Evolutionary conservation across 2,329 filamentous ascomycete species (phyloP).

Genomic region (Botrytis deweyae): DNA sequence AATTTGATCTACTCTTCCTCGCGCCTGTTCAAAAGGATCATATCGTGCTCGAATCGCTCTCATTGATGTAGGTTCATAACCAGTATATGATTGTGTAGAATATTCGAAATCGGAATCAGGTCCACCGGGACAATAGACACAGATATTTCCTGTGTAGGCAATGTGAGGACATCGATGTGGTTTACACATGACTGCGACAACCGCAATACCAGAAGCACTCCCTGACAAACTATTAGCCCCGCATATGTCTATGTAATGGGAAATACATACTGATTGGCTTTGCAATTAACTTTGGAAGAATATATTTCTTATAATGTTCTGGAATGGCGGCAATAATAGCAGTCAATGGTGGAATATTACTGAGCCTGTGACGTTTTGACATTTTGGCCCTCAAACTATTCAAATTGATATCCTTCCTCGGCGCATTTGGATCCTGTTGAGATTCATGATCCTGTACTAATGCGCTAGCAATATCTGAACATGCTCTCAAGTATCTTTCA

Average conservation of each 20-base stretch:
- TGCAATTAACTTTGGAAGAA: constrained; percentile 90
- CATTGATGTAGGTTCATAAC: constrained; percentile 98
- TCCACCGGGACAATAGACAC: constrained; percentile 96
- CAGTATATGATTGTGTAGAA: constrained; percentile 97
- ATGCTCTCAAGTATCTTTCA: constrained; percentile 90
- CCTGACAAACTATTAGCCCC: constrained; percentile 47
- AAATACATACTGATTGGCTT: constrained; percentile 78
- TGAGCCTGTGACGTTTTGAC: constrained; percentile 88
- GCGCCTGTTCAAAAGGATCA: constrained; percentile 95
- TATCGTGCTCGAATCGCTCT: constrained; percentile 94
- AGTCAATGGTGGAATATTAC: constrained; percentile 84
- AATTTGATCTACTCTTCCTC: constrained; percentile 94
- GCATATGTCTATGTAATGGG: background rate
- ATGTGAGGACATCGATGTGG: constrained; percentile 97
- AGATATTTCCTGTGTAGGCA: constrained; percentile 97
- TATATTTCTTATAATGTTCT: constrained; percentile 99
- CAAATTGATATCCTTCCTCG: constrained; percentile 85
- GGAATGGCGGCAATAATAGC: constrained; percentile 97
- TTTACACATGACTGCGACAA: constrained; percentile 99
- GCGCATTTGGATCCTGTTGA: constrained; percentile 67
- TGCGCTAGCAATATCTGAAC: constrained; percentile 90
- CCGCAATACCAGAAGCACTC: constrained; percentile 94
- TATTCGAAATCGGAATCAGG: constrained; percentile 99
- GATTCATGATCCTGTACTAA: constrained; percentile 94
- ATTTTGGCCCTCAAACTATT: constrained; percentile 84